Base-by-base conservation (phyloP, 768 basidiomycete genomes). In the Mycena pura region DNA sequence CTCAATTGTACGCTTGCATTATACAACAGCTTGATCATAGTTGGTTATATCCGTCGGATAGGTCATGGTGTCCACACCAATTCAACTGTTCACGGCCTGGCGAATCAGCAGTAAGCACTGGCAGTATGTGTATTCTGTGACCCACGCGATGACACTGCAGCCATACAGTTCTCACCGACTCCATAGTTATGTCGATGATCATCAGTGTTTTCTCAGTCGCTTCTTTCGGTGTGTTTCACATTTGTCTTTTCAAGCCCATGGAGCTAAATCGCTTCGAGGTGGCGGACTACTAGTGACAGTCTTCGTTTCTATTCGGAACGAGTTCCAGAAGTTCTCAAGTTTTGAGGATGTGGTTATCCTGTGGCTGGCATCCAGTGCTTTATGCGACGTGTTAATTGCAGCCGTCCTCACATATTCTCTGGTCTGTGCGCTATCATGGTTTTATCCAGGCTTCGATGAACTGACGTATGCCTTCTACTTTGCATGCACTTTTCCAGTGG, bases 301-400 rank as follows among this genome's bases (percentile, higher is more conserved):
- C 15, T 65, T 65, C 28, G 49, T 38, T n/a, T 8, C 44, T 7
- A 46, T 65, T n/a, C 47, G 63, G 19, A 55, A 50, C 31, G 43
- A 69, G 11, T 72, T 64, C 40, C 29, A 34, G 27, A 48, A 71
- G 15, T 65, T 73, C 29, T 53, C 62, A 22, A 63, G 61, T 31
- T 70, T 71, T 36, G 34, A 59, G 8, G 17, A 17, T 15, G 56
- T 52, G 11, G 57, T 67, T 13, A 64, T 68, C 54, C 15, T 71
- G 15, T 73, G 73, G 72, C 54, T 72, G 19, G 44, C 66, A 9
- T 56, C 40, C 25, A 60, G 68, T 22, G 66, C 68, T 7, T 17
- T 65, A 1, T 65, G 63, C 41, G 73, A 74, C 49, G 46, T 73
- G 22, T 36, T 70, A 15, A 75, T 74, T 44, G 67, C 73, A 4